phyloP scores from a whole-genome alignment of 179 eudicot genomes.

The Gypsophila paniculata region DNA sequence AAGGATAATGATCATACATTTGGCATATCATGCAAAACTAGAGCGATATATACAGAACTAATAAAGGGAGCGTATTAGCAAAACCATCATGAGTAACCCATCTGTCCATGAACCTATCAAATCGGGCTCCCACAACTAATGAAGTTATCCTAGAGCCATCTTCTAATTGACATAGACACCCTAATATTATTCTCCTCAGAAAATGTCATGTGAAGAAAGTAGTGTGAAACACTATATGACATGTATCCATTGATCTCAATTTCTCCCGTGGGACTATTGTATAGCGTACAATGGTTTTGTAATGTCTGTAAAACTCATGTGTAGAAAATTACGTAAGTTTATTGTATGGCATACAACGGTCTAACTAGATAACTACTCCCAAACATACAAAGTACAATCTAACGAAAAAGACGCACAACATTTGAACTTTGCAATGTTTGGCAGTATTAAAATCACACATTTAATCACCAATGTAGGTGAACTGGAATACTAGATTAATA shows the following conservation, averaged over 20 bases:
- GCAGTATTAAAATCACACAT: background rate
- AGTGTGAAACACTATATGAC: background rate
- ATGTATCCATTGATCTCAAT: background rate
- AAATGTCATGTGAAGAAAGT: background rate
- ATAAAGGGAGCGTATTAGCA: background rate
- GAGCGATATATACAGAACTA: background rate
- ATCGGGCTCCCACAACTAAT: background rate
- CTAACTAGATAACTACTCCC: no score
- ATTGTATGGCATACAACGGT: no score
- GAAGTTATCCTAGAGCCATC: background rate
- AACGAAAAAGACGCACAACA: background rate
- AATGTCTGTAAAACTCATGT: no score
- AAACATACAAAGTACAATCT: background rate
- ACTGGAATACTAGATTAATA: no score
- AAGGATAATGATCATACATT: slow-evolving; percentile 12
- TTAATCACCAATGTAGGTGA: no score
- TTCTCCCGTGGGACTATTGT: no score
- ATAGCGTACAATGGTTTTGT: no score
- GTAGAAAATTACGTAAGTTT: no score
- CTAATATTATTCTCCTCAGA: background rate
- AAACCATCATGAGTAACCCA: background rate
- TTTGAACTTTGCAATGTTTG: background rate
- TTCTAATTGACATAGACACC: background rate
- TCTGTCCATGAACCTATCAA: background rate
- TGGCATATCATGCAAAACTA: background rate